A percentile compares a stretch with the other conserved stretches of the same genome.
Conservation (phyloP, 768 basidiomycete species). For the Boletus vinaceobasis region DNA sequence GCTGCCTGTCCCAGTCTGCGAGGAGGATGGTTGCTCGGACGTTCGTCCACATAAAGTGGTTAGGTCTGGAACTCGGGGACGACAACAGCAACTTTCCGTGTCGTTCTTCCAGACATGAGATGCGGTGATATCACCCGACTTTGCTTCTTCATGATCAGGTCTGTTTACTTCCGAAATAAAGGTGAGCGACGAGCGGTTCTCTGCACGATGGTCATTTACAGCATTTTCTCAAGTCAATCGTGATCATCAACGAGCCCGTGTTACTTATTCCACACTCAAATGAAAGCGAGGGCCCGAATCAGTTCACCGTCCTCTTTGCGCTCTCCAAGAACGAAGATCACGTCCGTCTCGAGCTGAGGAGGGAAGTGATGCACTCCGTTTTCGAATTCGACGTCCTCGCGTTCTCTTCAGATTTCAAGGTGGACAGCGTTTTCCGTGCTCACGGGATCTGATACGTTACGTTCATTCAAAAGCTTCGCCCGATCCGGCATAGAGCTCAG, state of each 20-base stretch:
- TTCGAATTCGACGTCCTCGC: conserved; percentile 62
- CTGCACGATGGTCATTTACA: background rate
- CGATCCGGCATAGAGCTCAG: conserved; percentile 63
- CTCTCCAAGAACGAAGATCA: conserved; percentile 67
- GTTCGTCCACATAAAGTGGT: background rate
- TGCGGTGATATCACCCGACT: background rate
- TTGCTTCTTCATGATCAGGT: too few relatives aligned
- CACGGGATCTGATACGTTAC: conserved; percentile 77
- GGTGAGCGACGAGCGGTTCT: background rate
- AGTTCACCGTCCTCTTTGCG: conserved; percentile 30
- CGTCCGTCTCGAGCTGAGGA: conserved; percentile 54
- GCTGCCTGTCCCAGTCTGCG: background rate
- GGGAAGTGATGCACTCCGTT: conserved; percentile 44
- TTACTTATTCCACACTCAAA: background rate
- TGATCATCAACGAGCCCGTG: background rate
- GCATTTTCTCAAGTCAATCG: background rate
- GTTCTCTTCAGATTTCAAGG: conserved; percentile 69
- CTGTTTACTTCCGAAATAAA: background rate
- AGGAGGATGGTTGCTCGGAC: background rate
- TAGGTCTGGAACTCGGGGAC: too few relatives aligned
- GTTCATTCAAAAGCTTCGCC: conserved; percentile 61
- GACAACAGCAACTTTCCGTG: too few relatives aligned
- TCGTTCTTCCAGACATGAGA: too few relatives aligned
- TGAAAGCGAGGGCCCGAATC: background rate
- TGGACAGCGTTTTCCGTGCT: conserved; percentile 71